phyloP scores from a whole-genome alignment of 2,329 filamentous ascomycete species.

The Arachnomyces sp. region DNA sequence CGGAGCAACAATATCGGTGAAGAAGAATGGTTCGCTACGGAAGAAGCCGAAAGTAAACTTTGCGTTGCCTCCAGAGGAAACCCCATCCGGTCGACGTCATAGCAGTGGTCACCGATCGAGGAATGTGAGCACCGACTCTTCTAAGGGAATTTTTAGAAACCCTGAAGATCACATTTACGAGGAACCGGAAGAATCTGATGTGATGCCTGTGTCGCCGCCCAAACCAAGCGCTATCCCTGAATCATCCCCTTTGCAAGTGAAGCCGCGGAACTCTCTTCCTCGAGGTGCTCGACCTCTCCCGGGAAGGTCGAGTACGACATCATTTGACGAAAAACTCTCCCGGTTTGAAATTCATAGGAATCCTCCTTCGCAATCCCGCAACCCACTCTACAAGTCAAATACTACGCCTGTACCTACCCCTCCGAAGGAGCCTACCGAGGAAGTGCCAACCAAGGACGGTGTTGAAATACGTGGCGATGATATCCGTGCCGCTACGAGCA shows the following conservation, averaged over 20 bases:
- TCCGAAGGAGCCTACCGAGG: slow-evolving; percentile 26
- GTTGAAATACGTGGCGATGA: slow-evolving; percentile 80
- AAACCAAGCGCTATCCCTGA: slow-evolving; percentile 22
- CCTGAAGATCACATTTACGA: slow-evolving; percentile 69
- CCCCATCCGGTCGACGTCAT: slow-evolving; percentile 11
- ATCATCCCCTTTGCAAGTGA: slow-evolving; percentile 47
- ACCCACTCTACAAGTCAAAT: slow-evolving; percentile 72
- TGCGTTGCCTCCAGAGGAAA: slow-evolving; percentile 25
- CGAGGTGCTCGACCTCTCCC: slow-evolving; percentile 35
- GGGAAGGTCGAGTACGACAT: slow-evolving; percentile 36
- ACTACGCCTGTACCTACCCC: slow-evolving; percentile 30
- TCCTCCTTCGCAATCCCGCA: slow-evolving; percentile 71
- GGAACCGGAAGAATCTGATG: slow-evolving; percentile 57
- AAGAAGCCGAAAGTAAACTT: slow-evolving; percentile 36
- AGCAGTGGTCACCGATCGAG: slow-evolving; percentile 19
- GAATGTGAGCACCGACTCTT: slow-evolving; percentile 31
- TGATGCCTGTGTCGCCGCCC: slow-evolving; percentile 17
- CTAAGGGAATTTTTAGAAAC: slow-evolving; percentile 50
- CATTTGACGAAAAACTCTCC: slow-evolving; percentile 39
- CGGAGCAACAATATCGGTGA: slow-evolving; percentile 5
- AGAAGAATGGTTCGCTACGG: slow-evolving; percentile 19
- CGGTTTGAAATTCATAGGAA: slow-evolving; percentile 75
- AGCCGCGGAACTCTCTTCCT: slow-evolving; percentile 57
- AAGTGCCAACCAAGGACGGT: slow-evolving; percentile 62
- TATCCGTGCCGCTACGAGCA: slow-evolving; percentile 82